Evolutionary conservation across 345 rosid species (phyloP), one percentile per base, ranked within the genome.

Genomic region (Eucalyptus regnans): DNA sequence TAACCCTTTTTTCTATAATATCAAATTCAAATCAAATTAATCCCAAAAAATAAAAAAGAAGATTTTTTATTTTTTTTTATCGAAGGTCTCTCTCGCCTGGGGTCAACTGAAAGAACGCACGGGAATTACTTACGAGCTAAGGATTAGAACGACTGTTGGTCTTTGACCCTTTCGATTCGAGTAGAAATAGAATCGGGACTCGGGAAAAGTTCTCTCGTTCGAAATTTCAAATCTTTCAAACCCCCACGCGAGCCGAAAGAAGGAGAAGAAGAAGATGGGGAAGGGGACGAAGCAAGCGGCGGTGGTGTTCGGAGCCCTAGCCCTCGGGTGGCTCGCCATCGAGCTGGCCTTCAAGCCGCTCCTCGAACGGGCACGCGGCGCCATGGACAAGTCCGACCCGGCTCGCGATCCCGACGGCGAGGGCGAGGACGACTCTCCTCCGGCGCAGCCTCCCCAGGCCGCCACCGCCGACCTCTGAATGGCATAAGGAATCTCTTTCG

Each of bases 331-430:
- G 99, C 87, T 97, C 66, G 97, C 99, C 22, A 90, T 97, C 46
- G 99, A 96, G 94, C 46, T 97, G 87, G 97, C 95, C 87, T 92
- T 96, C 88, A 97, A 96, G 94, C 97, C 98, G 20, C 79, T 96
- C 89, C 93, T 96, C 90, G 96, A 92, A 92, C 95, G 92, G 88
- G 88, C 92, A 51, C 95, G 94, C 87, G 91, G 95, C 29, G 93
- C 97, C 84, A 94, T 95, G 94, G 96, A 95, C 91, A 95, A 94
- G 88, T 86, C 98, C 54, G 96, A 94, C 83, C 94, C 98, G 64
- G 87, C 91, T 52, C 93, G 88, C 87, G 96, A 94, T 37, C 97
- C 96, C 14, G 99, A 96, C 88, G 94, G 91, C 68, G 90, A 43
- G 23, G 88, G 15, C 33, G 68, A 29, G 33, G 16, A 22, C 56